Evolutionary conservation across 345 rosid species (phyloP), one percentile per base, ranked within the genome.

Genomic region (Ricinus communis): DNA sequence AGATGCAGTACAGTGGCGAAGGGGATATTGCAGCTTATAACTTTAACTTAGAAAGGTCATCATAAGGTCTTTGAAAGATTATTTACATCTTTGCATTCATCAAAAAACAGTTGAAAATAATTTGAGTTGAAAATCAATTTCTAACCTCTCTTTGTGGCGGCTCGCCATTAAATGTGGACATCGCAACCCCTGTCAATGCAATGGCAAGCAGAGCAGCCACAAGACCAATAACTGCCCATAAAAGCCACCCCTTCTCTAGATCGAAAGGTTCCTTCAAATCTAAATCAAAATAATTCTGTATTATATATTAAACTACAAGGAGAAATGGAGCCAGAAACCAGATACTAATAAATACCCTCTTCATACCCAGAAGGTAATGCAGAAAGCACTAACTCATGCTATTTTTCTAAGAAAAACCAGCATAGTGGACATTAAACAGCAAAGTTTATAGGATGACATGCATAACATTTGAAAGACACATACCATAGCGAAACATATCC

Each of bases 401-500:
- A 41, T 7, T 22, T 11, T 36, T 21, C 5, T 38, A 49, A n/a
- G 4, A 25, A 15, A 57, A 56, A 69, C 22, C 33, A 47, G 54
- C n/a, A 8, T 5, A 58, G 13, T n/a, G n/a, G n/a, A 45, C 21
- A 30, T 22, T 21, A 53, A 68, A 43, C 18, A 55, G 18, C 28
- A 40, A 50, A 33, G 7, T 15, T 21, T 2, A 60, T 14, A 21
- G 31, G 40, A 72, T 64, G 5, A 41, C 46, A 15, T 5, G 46
- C 14, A 55, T 41, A 55, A 43, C 55, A n/a, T 21, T 53, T 22
- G 25, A 30, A 16, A 1, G 46, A 52, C 63, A n/a, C 7, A 52
- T 89, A 95, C 97, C 97, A 77, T 88, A 91, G 74, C 88, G 87
- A 67, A 85, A 88, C 69, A 95, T 67, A 63, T 95, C 97, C 66